These are phyloP conservation scores for Aegilops umbellulata DNA, from an alignment of 176 grass and related monocot genomes.

Conservation along the genomic window DNA sequence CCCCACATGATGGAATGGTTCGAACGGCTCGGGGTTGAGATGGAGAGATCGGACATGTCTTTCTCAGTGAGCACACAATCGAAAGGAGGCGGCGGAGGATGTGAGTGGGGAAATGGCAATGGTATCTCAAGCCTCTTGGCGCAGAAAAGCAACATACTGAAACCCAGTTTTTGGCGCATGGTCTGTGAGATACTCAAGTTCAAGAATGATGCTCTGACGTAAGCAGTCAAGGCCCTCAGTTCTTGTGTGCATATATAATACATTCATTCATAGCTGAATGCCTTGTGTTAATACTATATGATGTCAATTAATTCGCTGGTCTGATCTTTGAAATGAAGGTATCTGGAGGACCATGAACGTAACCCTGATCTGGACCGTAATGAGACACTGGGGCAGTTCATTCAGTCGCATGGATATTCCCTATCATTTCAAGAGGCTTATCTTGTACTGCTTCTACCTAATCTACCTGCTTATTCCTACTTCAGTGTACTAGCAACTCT, in stretches of 20 bases:
- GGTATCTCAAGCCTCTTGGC: background rate
- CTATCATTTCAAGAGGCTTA: too few relatives aligned
- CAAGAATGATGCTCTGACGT: too few relatives aligned
- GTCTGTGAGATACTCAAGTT: too few relatives aligned
- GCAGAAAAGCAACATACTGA: background rate
- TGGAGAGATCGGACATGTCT: slow-evolving; percentile 3
- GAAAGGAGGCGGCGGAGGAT: background rate
- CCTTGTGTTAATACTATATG: background rate
- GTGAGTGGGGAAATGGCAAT: background rate
- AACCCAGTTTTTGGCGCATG: background rate
- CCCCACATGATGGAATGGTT: background rate
- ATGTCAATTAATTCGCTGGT: background rate
- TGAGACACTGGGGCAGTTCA: too few relatives aligned
- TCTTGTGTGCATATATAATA: background rate
- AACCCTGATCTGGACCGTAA: slow-evolving; percentile 6
- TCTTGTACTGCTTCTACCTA: too few relatives aligned
- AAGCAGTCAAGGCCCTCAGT: background rate
- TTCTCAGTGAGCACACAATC: background rate
- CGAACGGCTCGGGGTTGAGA: background rate
- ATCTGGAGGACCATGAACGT: background rate
- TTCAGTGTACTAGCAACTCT: too few relatives aligned
- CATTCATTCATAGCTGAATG: background rate
- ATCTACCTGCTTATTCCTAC: too few relatives aligned
- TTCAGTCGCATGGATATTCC: too few relatives aligned
- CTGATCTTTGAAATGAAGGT: background rate